These are phyloP conservation scores for Rhodomyrtus psidioides DNA, from an alignment of 441 rosid species.

Conservation along the genomic window DNA sequence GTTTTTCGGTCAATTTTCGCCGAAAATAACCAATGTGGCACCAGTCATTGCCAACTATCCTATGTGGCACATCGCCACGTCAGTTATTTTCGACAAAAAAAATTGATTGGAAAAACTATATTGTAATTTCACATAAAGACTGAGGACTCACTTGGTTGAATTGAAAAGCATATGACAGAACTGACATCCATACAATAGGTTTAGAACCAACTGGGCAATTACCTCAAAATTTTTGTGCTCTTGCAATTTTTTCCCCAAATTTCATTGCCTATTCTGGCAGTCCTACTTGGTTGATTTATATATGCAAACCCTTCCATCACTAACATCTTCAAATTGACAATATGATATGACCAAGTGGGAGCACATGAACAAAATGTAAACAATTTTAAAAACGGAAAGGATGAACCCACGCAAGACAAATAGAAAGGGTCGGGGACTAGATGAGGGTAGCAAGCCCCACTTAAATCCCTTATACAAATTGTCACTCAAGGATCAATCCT, in stretches of 20 bases:
- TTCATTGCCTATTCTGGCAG: neutral
- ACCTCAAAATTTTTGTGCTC: neutral
- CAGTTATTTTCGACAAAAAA: rapidly evolving
- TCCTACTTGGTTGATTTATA: neutral
- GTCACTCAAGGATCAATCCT: neutral
- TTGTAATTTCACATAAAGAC: neutral
- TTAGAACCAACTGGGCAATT: neutral
- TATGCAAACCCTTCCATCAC: neutral
- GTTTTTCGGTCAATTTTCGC: neutral
- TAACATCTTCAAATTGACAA: neutral
- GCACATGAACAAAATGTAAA: neutral
- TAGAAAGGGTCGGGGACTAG: neutral
- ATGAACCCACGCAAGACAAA: neutral
- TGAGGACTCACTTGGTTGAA: neutral
- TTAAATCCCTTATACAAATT: neutral
- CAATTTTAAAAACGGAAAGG: no score
- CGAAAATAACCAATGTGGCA: rapidly evolving
- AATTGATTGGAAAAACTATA: neutral
- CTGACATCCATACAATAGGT: neutral
- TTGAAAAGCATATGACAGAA: neutral
- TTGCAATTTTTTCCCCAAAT: neutral
- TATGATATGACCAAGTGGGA: neutral
- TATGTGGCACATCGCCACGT: neutral
- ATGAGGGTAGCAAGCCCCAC: neutral
- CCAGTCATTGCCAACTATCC: neutral